Evolutionary conservation across 148 eudicot genomes (phyloP), one percentile per base, ranked within the genome.

Genomic region (Diospyros lotus): DNA sequence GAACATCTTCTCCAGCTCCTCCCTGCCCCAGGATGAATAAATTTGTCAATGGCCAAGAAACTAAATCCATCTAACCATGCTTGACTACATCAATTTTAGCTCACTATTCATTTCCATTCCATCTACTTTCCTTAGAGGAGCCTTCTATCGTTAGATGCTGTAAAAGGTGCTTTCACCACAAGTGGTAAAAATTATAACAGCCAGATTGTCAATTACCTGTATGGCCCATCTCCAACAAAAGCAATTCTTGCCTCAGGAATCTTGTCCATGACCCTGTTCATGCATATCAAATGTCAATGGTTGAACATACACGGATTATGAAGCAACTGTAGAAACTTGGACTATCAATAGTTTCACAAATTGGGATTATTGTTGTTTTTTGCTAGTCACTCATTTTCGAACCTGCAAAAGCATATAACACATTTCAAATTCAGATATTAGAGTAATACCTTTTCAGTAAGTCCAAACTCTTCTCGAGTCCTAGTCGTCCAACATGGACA

Each of bases 181-280:
- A 43, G 64, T n/a, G 9, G 14, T 51, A 15, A 10, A 17, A 43
- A 67, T 50, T 67, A 69, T 28, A 48, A 50, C 45, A 62, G 54
- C 64, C 44, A 28, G 41, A 17, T 9, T 68, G 64, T 3, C 59
- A 11, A 76, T 85, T 71, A 91, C 98, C 98, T 84, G 73, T 88
- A 90, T 63, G 97, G 98, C 5, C 98, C 98, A 81, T 94, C 98
- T 41, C 98, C 98, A 55, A 94, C 68, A 76, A 94, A 89, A 58
- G 98, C 98, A 77, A 94, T 94, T 76, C 98, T 86, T 58, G 91
- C 95, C 75, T 87, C 94, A 7, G 98, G 98, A 74, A 94, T 78
- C 76, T 70, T 74, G 72, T 94, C 98, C 98, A 94, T 90, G 71
- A 94, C 94, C 64, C 98, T 94, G 90, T 61, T 72, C 10, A 73